Conservation (phyloP, 768 basidiomycete species). For the Lentinula boryana region DNA sequence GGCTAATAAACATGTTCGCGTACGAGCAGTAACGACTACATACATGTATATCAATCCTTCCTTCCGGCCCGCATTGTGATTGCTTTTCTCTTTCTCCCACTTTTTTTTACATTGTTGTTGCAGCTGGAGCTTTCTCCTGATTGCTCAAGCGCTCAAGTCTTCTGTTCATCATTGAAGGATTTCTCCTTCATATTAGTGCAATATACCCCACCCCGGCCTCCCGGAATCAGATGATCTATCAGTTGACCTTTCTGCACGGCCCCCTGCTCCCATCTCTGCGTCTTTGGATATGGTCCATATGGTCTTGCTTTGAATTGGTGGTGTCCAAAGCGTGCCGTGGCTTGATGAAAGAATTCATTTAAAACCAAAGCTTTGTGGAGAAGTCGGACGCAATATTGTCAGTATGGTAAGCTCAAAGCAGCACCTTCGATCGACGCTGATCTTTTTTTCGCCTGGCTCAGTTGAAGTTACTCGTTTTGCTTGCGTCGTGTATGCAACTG, state of each 20-base stretch:
- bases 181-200: not conserved
- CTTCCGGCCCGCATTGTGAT: not conserved
- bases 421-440: not conserved
- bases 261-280: not conserved
- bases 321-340: not conserved
- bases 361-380: not conserved
- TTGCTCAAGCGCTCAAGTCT: not conserved
- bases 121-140: no score
- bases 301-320: not conserved
- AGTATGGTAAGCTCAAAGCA: not conserved
- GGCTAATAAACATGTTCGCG: conserved; percentile 32
- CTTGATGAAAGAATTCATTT: not conserved
- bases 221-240: conserved; percentile 2
- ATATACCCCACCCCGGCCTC: not conserved
- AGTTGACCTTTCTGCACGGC: not conserved
- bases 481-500: not conserved
- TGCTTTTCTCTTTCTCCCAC: not conserved
- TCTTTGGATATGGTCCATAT: not conserved
- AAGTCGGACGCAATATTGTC: not conserved
- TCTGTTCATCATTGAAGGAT: not conserved
- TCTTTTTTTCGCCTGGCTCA: not conserved
- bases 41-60: not conserved
- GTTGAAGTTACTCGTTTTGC: not conserved
- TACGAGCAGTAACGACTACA: conserved; percentile 1
- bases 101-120: no score